Conservation (phyloP, 768 basidiomycete genomes). For the Lenzites betulinus region DNA sequence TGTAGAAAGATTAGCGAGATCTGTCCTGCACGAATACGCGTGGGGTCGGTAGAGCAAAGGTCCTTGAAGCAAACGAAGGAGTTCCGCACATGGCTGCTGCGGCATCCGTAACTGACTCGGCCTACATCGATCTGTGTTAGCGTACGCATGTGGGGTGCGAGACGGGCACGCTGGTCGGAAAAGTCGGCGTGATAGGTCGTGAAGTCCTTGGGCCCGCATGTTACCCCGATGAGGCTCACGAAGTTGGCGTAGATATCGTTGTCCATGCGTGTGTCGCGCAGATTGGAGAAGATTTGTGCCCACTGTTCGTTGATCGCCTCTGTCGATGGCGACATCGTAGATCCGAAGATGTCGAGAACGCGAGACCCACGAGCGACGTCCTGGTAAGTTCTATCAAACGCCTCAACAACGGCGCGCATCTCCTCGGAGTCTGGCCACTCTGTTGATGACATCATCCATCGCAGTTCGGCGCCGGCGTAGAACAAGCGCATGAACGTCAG, state of each 20-base stretch:
- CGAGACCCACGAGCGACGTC: too few species aligned
- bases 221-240: background rate
- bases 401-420: too few species aligned
- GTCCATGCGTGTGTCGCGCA: background rate
- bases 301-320: too few species aligned
- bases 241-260: background rate
- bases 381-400: too few species aligned
- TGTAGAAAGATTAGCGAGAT: conserved; percentile 1
- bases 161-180: background rate
- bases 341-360: too few species aligned
- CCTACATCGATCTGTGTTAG: background rate
- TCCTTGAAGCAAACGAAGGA: conserved; percentile 5
- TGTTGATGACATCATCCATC: too few species aligned
- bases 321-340: too few species aligned
- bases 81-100: background rate
- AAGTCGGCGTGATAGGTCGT: background rate
- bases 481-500: too few species aligned
- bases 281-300: too few species aligned
- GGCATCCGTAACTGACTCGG: background rate
- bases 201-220: background rate
- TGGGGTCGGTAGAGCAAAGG: background rate
- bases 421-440: too few species aligned
- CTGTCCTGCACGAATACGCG: background rate
- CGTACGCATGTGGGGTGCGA: background rate
- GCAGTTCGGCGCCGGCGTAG: too few species aligned